Percentiles rank a stretch among this genome's conserved stretches.
Evolutionary conservation across 1,139 yeast genomes (phyloP).

Genomic region (Taphrina flavorubra): DNA sequence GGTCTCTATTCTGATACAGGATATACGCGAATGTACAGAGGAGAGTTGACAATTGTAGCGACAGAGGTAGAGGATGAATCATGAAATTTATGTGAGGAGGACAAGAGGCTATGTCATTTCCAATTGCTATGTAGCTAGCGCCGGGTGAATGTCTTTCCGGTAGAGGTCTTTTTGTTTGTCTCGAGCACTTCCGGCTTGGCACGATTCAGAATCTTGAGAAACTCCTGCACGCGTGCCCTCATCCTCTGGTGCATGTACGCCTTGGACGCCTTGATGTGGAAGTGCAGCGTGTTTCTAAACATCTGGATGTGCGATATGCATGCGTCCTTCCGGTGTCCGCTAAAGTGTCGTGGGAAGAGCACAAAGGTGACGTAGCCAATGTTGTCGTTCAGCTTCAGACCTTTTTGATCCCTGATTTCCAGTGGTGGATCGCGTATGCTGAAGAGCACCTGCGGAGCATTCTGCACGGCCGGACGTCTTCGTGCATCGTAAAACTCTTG

Average conservation of each 20-base stretch:
- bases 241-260: constrained; percentile 98
- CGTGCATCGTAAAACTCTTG: constrained; percentile 98
- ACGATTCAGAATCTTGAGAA: constrained; percentile 91
- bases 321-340: constrained; percentile 57
- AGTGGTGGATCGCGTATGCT: constrained; percentile 91
- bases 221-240: constrained; percentile 93
- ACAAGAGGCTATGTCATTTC: background rate
- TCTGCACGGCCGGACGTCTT: constrained; percentile 84
- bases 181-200: constrained; percentile 94
- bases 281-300: constrained; percentile 95
- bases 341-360: constrained; percentile 70
- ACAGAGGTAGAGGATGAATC: background rate
- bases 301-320: constrained; percentile 87
- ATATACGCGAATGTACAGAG: no score
- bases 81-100: background rate
- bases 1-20: no score
- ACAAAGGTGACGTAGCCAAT: constrained; percentile 57
- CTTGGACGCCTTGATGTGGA: constrained; percentile 96
- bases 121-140: constrained; percentile 7
- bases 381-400: constrained; percentile 50
- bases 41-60: no score
- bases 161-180: constrained; percentile 63
- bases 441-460: constrained; percentile 96
- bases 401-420: constrained; percentile 63
- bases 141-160: constrained; percentile 33